These are phyloP conservation scores for Leccinum angustisporum DNA, from an alignment of 1,284 basidiomycete species.

Conservation along the genomic window DNA sequence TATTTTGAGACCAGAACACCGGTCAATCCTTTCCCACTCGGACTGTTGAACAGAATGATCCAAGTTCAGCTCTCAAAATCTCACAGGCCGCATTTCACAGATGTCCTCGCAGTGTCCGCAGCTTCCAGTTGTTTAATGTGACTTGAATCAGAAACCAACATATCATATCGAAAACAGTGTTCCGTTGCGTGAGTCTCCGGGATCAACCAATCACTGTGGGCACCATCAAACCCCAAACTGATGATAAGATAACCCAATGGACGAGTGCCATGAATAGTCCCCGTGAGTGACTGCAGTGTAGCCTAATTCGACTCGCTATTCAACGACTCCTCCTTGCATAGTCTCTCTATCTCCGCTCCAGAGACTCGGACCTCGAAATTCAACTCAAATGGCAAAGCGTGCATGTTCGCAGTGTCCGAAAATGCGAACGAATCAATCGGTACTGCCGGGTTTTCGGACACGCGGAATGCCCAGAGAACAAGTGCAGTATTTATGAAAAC, in stretches of 20 bases:
- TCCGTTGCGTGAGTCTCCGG: background rate
- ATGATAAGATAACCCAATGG: background rate
- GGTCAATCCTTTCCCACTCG: too few species aligned
- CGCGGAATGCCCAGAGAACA: constrained; percentile 30
- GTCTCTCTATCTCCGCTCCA: constrained; percentile 4
- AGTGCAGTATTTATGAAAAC: constrained; percentile 25
- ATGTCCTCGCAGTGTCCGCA: too few species aligned
- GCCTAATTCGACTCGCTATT: background rate
- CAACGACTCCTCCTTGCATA: constrained; percentile 9
- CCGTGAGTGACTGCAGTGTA: background rate
- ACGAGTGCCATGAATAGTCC: background rate
- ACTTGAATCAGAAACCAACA: background rate
- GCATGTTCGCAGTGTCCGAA: constrained; percentile 14
- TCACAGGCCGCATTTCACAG: too few species aligned
- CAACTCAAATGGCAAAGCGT: constrained; percentile 18
- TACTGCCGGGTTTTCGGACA: constrained; percentile 19
- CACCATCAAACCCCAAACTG: background rate
- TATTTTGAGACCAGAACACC: too few species aligned
- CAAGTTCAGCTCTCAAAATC: too few species aligned
- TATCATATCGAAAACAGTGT: background rate
- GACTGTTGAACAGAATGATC: too few species aligned
- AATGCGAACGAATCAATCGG: constrained; percentile 28
- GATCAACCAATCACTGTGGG: background rate
- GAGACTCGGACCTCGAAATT: constrained; percentile 14
- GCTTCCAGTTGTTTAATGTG: background rate